Evolutionary conservation across 345 rosid species (phyloP).

Genomic region (Murraya koenigii): DNA sequence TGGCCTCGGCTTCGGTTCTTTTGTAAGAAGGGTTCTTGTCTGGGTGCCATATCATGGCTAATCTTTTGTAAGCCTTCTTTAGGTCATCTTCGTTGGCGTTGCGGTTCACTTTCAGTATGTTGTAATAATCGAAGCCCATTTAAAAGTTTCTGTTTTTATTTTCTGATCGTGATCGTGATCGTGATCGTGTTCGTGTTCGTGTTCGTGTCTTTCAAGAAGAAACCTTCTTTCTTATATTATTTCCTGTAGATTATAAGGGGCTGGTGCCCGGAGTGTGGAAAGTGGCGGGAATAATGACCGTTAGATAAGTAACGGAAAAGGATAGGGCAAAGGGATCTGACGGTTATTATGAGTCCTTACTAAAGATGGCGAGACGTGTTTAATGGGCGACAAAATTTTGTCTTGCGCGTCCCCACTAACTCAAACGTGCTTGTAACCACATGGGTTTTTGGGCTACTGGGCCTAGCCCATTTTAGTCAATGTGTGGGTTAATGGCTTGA

Average conservation of each 20-base stretch:
- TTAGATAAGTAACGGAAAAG: conserved; percentile 17
- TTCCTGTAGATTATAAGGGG: not conserved
- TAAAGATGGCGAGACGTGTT: conserved; percentile 1
- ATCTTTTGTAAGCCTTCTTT: conserved; percentile 80
- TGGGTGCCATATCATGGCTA: conserved; percentile 98
- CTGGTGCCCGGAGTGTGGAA: conserved; percentile 1
- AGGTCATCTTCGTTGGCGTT: conserved; percentile 85
- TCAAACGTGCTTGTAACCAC: not conserved
- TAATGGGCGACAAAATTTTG: not conserved
- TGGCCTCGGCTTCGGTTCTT: conserved; percentile 76
- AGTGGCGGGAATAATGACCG: conserved; percentile 18
- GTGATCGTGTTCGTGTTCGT: not conserved
- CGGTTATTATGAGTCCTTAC: conserved; percentile 17
- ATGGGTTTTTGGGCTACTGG: not conserved
- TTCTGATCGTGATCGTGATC: not conserved
- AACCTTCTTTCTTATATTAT: too few species aligned
- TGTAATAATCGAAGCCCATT: conserved; percentile 96
- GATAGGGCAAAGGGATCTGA: conserved; percentile 6
- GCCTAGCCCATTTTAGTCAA: not conserved
- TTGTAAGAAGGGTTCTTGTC: conserved; percentile 75
- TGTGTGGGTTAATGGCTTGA: not conserved
- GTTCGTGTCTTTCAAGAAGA: not conserved
- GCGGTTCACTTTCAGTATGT: conserved; percentile 83
- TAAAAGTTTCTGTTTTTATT: not conserved
- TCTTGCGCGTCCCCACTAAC: not conserved